phyloP scores from a whole-genome alignment of 2,329 filamentous ascomycete species.

The Aspergillus sp. region DNA sequence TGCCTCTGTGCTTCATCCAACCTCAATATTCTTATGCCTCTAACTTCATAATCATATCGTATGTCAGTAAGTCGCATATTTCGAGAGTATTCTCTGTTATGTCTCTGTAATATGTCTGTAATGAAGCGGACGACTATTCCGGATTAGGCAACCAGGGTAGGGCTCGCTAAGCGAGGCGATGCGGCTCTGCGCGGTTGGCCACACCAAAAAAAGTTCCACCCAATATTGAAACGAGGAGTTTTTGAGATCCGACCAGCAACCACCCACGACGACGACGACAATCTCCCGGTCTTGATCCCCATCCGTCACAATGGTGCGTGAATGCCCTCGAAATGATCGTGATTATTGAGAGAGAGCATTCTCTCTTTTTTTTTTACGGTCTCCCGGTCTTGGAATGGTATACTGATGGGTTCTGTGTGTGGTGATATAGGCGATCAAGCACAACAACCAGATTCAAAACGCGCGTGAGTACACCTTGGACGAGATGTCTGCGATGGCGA shows the following conservation, averaged over 20 bases:
- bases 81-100: too few species aligned
- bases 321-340: constrained; percentile 8
- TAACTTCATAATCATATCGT: too few species aligned
- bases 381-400: constrained; percentile 2
- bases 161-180: constrained; percentile 45
- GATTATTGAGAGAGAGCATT: background rate
- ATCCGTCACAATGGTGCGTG: constrained; percentile 52
- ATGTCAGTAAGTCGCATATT: too few species aligned
- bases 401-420: constrained; percentile 21
- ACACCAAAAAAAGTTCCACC: constrained; percentile 43
- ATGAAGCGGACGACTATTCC: constrained; percentile 18
- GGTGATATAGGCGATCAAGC: constrained; percentile 83
- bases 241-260: constrained; percentile 47
- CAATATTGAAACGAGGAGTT: constrained; percentile 36
- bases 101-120: background rate
- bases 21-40: too few species aligned
- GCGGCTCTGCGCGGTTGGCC: constrained; percentile 35
- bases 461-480: constrained; percentile 67
- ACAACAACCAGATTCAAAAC: constrained; percentile 98
- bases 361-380: background rate
- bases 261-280: constrained; percentile 40
- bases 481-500: background rate
- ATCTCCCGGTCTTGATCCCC: constrained; percentile 50
- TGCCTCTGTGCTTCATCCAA: too few species aligned
- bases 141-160: constrained; percentile 32